Percentiles rank a stretch among this genome's conserved stretches.
Evolutionary conservation across 768 basidiomycete genomes (phyloP).

Genomic region (Tephrocybe sp.): DNA sequence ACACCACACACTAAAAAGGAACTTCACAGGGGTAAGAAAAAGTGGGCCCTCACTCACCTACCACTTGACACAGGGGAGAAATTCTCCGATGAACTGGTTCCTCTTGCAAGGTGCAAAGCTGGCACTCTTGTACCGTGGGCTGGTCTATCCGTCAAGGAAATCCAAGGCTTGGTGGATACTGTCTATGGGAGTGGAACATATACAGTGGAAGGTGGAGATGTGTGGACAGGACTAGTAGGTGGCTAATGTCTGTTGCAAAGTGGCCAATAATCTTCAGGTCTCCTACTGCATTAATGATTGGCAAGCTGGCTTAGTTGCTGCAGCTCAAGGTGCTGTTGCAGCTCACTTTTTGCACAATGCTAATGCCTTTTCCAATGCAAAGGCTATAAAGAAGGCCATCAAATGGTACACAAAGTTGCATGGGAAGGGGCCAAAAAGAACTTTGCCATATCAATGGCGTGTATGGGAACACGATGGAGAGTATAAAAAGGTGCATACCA

Average conservation of each 20-base stretch:
- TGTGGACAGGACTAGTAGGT: conserved; percentile 20
- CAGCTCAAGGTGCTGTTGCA: conserved; percentile 10
- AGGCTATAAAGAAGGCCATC: too few relatives aligned
- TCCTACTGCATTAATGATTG: conserved; percentile 17
- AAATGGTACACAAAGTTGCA: too few relatives aligned
- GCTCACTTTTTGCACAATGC: not conserved
- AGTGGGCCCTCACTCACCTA: conserved; percentile 18
- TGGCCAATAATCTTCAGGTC: conserved; percentile 6
- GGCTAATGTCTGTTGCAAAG: not conserved
- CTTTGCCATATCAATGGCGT: too few relatives aligned
- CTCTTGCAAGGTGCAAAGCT: conserved; percentile 12
- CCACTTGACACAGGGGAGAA: not conserved
- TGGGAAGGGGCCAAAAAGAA: too few relatives aligned
- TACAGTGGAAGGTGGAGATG: conserved; percentile 12
- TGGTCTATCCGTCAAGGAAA: not conserved
- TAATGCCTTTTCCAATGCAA: too few relatives aligned
- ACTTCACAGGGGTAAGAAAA: conserved; percentile 11
- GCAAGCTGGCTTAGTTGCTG: conserved; percentile 14
- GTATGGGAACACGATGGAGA: too few relatives aligned
- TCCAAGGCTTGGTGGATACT: conserved; percentile 7
- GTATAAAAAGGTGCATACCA: too few relatives aligned
- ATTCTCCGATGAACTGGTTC: conserved; percentile 11
- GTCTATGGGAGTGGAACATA: conserved; percentile 9
- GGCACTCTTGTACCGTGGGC: conserved; percentile 6
- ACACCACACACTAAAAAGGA: not conserved